A percentile compares a stretch with the other conserved stretches of the same genome.
These are phyloP conservation scores for Santalum album DNA, from an alignment of 164 flowering plant species.

Conservation along the genomic window DNA sequence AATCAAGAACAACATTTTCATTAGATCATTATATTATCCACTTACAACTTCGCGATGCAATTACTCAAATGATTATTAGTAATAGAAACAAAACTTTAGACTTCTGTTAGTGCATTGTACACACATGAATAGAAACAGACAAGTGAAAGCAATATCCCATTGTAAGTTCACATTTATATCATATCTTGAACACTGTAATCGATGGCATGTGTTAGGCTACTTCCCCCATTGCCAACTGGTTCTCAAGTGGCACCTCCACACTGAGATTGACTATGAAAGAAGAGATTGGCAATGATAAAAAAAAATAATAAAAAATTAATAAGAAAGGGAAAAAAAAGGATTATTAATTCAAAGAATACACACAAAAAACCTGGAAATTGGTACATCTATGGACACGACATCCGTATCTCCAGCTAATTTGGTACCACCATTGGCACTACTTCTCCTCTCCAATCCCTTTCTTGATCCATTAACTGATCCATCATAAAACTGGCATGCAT, in stretches of 20 bases:
- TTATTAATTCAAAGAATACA: not conserved
- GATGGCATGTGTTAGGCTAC: no score
- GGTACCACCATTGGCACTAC: constrained; percentile 3
- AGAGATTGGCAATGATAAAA: no score
- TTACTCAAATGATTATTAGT: not conserved
- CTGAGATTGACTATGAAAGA: no score
- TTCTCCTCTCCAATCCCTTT: constrained; percentile 16
- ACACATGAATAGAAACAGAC: no score
- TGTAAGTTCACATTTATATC: no score
- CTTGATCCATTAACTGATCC: constrained; percentile 49
- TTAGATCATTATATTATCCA: not conserved
- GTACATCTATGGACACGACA: constrained; percentile 10
- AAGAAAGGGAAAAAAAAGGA: no score
- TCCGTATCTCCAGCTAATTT: constrained; percentile 13
- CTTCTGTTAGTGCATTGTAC: not conserved
- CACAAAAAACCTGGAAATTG: constrained; percentile 16
- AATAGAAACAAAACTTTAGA: not conserved
- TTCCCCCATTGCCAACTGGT: no score
- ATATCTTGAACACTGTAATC: no score
- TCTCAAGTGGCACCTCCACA: no score
- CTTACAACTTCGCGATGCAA: not conserved
- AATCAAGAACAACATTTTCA: not conserved
- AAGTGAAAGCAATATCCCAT: no score
- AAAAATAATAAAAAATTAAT: no score
- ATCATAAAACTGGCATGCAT: constrained; percentile 55